Conservation (phyloP, 1,139 yeast species). For the Geotrichum europaeum region DNA sequence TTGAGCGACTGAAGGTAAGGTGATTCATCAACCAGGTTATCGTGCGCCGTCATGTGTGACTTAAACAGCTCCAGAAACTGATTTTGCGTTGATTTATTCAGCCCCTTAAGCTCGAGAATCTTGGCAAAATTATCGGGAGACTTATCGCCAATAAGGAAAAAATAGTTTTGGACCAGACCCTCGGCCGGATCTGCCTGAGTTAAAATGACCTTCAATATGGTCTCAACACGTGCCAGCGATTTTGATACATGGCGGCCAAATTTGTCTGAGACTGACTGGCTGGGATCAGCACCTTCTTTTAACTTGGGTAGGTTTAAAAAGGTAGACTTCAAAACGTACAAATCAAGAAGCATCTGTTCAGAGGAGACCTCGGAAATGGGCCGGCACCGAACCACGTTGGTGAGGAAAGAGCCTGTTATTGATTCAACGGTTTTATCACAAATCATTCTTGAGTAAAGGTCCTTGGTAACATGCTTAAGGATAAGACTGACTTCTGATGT, state of each 20-base stretch:
- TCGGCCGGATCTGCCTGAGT: slow-evolving; percentile 61
- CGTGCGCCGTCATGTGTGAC: slow-evolving; percentile 50
- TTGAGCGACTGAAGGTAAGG: slow-evolving; percentile 37
- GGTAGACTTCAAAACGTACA: slow-evolving; percentile 54
- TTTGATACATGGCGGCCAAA: slow-evolving; percentile 47
- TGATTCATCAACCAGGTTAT: slow-evolving; percentile 41
- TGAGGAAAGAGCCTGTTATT: slow-evolving; percentile 51
- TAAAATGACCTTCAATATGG: slow-evolving; percentile 58
- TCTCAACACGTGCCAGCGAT: slow-evolving; percentile 51
- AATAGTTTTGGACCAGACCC: slow-evolving; percentile 59
- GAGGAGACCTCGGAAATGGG: slow-evolving; percentile 68
- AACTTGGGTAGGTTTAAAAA: slow-evolving; percentile 47
- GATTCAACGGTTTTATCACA: slow-evolving; percentile 73
- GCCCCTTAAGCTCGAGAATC: slow-evolving; percentile 58
- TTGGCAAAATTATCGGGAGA: slow-evolving; percentile 58
- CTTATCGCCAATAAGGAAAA: slow-evolving; percentile 61
- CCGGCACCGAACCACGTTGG: slow-evolving; percentile 50
- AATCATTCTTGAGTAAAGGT: slow-evolving; percentile 63
- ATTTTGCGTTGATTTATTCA: slow-evolving; percentile 41
- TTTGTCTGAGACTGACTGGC: slow-evolving; percentile 9
- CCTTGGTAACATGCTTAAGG: slow-evolving; percentile 60
- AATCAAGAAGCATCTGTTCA: slow-evolving; percentile 74
- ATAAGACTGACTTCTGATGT: slow-evolving; percentile 44
- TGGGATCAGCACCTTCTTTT: slow-evolving; percentile 20
- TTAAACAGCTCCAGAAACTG: slow-evolving; percentile 58